Percentiles rank a stretch among this genome's conserved stretches.
Evolutionary conservation across 768 basidiomycete species (phyloP).

Genomic region (Boletus sensibilis): DNA sequence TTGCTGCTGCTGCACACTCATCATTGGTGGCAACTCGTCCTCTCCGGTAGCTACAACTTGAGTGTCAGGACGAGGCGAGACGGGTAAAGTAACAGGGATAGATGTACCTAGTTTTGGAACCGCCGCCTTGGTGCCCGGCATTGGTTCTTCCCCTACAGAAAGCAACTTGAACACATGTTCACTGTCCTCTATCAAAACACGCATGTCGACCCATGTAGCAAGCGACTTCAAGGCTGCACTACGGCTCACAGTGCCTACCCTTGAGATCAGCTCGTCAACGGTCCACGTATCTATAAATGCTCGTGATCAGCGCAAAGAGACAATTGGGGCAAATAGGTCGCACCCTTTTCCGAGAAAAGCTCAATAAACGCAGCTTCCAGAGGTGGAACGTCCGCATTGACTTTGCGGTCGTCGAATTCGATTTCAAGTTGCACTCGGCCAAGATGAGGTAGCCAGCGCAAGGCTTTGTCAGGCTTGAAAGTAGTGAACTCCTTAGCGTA

Average conservation of each 20-base stretch:
- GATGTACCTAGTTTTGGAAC: conserved; percentile 27
- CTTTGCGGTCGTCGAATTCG: conserved; percentile 74
- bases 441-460: conserved; percentile 87
- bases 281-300: conserved; percentile 59
- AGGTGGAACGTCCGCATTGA: conserved; percentile 77
- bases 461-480: conserved; percentile 90
- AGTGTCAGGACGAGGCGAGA: background rate
- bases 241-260: conserved; percentile 65
- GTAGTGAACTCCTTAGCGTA: conserved; percentile 77
- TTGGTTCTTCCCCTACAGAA: conserved; percentile 55
- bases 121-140: conserved; percentile 23
- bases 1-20: conserved; percentile 68
- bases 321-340: conserved; percentile 2
- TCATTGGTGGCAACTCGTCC: conserved; percentile 47
- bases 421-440: conserved; percentile 82
- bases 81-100: background rate
- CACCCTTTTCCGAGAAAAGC: conserved; percentile 73
- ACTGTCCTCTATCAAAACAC: conserved; percentile 69
- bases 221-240: conserved; percentile 70
- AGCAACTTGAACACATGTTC: conserved; percentile 63
- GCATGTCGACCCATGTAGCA: conserved; percentile 79
- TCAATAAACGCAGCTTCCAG: conserved; percentile 91
- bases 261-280: conserved; percentile 61
- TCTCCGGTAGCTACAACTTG: conserved; percentile 35
- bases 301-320: background rate